These are phyloP conservation scores for Punica granatum DNA, from an alignment of 345 rosid species.

Conservation along the genomic window DNA sequence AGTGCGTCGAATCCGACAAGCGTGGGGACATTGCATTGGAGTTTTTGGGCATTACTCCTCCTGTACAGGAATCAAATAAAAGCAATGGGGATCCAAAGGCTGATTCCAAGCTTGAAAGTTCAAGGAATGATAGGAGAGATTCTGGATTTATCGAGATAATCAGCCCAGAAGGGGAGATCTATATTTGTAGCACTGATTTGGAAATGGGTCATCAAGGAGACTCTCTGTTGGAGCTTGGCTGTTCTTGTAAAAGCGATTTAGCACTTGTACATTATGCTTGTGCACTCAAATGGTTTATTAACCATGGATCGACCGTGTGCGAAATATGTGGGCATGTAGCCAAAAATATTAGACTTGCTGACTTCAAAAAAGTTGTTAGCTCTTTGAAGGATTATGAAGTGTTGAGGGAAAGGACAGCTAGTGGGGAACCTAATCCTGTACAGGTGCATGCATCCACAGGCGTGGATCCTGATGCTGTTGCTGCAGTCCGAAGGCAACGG, in stretches of 20 bases:
- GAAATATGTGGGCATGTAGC: slow-evolving; percentile 81
- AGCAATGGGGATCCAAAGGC: slow-evolving; percentile 27
- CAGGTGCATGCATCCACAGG: slow-evolving; percentile 33
- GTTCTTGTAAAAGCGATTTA: slow-evolving; percentile 87
- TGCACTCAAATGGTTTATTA: slow-evolving; percentile 95
- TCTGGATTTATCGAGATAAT: slow-evolving; percentile 54
- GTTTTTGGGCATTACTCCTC: slow-evolving; percentile 59
- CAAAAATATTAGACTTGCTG: slow-evolving; percentile 45
- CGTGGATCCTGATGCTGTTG: slow-evolving; percentile 75
- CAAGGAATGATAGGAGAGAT: slow-evolving; percentile 28
- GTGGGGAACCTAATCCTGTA: slow-evolving; percentile 53
- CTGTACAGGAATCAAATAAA: slow-evolving; percentile 31
- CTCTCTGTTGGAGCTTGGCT: slow-evolving; percentile 72
- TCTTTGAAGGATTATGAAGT: slow-evolving; percentile 72
- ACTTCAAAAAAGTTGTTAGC: slow-evolving; percentile 54
- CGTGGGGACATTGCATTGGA: slow-evolving; percentile 75
- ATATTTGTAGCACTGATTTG: slow-evolving; percentile 57
- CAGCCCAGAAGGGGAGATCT: slow-evolving; percentile 74
- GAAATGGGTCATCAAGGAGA: slow-evolving; percentile 66
- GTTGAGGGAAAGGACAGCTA: slow-evolving; percentile 61
- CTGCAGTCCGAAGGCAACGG: slow-evolving; percentile 71
- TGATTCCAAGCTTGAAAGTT: slow-evolving; percentile 14
- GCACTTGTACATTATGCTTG: slow-evolving; percentile 89
- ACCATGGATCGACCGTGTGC: slow-evolving; percentile 86
- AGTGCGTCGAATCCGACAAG: slow-evolving; percentile 84